These are phyloP conservation scores for Kurtzmaniella quercitrusa DNA, from an alignment of 1,139 yeast species.

Conservation along the genomic window DNA sequence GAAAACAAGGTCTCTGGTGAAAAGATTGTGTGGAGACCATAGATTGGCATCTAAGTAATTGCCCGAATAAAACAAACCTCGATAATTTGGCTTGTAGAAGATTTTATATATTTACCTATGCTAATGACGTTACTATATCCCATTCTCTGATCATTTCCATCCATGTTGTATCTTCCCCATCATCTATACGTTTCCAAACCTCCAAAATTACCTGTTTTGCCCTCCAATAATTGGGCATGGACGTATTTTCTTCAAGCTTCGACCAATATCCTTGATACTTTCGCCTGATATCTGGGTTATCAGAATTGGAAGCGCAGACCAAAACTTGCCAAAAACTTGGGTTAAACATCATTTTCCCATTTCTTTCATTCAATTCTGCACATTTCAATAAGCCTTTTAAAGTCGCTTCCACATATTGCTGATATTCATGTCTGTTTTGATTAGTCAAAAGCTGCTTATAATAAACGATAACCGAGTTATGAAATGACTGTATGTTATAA, in stretches of 20 bases:
- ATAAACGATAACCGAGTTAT: conserved; percentile 41
- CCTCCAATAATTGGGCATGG: conserved; percentile 44
- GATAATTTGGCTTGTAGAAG: neutral
- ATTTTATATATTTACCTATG: conserved; percentile 11
- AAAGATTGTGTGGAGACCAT: conserved; percentile 23
- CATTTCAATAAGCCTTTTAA: conserved; percentile 22
- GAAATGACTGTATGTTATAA: conserved; percentile 36
- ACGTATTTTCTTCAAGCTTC: conserved; percentile 17
- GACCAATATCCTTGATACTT: conserved; percentile 31
- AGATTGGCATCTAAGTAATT: neutral
- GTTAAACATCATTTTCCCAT: conserved; percentile 12
- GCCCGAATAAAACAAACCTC: too few species aligned
- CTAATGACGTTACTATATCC: conserved; percentile 43
- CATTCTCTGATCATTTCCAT: conserved; percentile 54
- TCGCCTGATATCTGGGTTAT: conserved; percentile 18
- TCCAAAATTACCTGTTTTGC: conserved; percentile 51
- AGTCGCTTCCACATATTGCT: conserved; percentile 28
- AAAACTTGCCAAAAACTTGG: conserved; percentile 50
- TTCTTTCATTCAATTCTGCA: conserved; percentile 19
- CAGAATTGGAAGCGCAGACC: conserved; percentile 45
- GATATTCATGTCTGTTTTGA: conserved; percentile 26
- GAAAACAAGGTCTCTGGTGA: conserved; percentile 23
- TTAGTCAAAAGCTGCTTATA: conserved; percentile 44
- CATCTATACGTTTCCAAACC: conserved; percentile 44
- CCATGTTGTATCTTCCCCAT: conserved; percentile 44